Conservation (phyloP, 441 rosid genomes). For the Populus hybrid region DNA sequence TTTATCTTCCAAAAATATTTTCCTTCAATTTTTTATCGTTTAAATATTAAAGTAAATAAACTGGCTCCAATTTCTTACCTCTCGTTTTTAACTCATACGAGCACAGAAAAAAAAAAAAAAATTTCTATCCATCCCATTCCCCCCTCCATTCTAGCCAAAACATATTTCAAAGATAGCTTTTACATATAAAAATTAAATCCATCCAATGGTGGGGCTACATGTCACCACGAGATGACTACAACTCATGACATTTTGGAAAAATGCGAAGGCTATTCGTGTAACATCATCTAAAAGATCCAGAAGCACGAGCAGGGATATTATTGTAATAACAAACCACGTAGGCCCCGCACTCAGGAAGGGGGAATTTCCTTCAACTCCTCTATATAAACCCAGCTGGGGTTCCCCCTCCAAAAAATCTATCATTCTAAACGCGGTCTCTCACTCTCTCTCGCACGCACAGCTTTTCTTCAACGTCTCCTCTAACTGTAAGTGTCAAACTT, state of each 20-base stretch:
- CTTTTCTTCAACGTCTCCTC: conserved; percentile 19
- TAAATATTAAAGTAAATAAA: no score
- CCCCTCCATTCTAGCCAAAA: not conserved
- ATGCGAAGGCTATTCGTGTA: not conserved
- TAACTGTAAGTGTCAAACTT: conserved; percentile 36
- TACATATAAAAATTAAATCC: not conserved
- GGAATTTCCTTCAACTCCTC: conserved; percentile 23
- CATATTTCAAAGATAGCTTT: not conserved
- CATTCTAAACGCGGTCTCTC: conserved; percentile 1
- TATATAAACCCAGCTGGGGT: conserved; percentile 29
- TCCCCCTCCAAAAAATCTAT: conserved; percentile 6
- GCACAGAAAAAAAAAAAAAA: no score
- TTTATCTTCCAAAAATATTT: no score
- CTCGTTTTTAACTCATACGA: no score
- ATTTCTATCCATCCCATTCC: no score
- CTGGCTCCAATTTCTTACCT: no score
- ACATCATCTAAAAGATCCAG: not conserved
- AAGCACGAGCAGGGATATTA: conserved; percentile 35
- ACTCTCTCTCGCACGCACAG: conserved; percentile 1
- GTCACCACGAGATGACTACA: not conserved
- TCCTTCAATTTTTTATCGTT: no score
- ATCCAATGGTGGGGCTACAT: not conserved
- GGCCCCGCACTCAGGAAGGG: not conserved
- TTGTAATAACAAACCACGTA: conserved; percentile 14
- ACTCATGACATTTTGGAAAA: not conserved